A percentile compares a stretch with the other conserved stretches of the same genome.
These are phyloP conservation scores for Extremus antarcticus DNA, from an alignment of 495 filamentous ascomycete genomes.

Conservation along the genomic window DNA sequence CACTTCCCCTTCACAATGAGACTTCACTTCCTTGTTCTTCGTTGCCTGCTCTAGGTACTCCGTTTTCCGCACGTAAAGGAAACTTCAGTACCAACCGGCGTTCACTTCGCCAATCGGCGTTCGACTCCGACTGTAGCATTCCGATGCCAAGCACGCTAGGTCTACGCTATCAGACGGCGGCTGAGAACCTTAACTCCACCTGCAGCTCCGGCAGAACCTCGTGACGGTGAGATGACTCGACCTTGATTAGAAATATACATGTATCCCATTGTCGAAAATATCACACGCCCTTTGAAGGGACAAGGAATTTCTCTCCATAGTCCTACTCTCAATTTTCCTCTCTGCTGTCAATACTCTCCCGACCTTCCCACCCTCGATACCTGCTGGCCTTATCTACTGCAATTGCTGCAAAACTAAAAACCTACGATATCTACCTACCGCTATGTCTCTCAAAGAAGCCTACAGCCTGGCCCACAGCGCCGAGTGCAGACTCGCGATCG, in stretches of 20 bases:
- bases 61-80: background rate
- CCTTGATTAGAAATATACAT: background rate
- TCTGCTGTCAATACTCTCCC: background rate
- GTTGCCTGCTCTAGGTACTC: too few species aligned
- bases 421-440: too few species aligned
- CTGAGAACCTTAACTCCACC: background rate
- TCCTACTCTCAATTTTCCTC: background rate
- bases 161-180: background rate
- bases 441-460: conserved; percentile 23
- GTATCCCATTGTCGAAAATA: background rate
- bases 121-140: background rate
- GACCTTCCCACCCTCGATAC: too few species aligned
- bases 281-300: background rate
- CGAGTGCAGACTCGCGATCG: conserved; percentile 19
- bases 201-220: background rate
- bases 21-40: too few species aligned
- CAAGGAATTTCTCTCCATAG: too few species aligned
- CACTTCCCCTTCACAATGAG: too few species aligned
- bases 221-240: background rate
- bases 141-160: background rate
- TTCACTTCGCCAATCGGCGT: background rate
- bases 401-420: too few species aligned
- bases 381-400: too few species aligned
- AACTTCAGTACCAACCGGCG: background rate
- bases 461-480: conserved; percentile 21